Evolutionary conservation across 495 filamentous ascomycete species (phyloP), one percentile per base, ranked within the genome.

Genomic region (Saxophila tyrrhenica): DNA sequence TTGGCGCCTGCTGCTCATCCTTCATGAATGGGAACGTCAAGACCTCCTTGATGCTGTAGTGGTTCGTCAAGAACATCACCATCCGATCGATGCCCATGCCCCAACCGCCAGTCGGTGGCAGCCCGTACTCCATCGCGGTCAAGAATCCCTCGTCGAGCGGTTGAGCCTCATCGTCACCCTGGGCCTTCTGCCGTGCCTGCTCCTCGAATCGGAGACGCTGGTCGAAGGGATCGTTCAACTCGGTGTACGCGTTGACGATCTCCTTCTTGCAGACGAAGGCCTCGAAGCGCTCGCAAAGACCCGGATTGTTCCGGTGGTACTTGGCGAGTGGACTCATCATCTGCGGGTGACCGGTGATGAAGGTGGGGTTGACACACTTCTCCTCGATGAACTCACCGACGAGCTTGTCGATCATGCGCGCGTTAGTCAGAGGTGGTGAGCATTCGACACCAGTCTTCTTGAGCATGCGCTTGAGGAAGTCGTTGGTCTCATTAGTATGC

Each of bases 291-390:
- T 98, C 92, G 67, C 89, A 95, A 15, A 98, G 80, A 61, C 94
- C 94, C 45, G 81, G 76, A 57, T 81, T 77, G 55, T 72, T 63
- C 56, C 94, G 86, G 72, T 95, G 86, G 70, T 87, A 88, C 77
- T 99, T 97, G 75, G 92, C 94, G 25, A 97, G 76, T 3, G 92
- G 92, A 19, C 86, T 92, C 94, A 99, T 99, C 82, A 94, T 87
- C 70, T 95, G 85, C 8, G 90, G 90, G 72, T 96, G 90, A 43
- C 83, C 83, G 39, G 78, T 86, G 69, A 97, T 96, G 78, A 96
- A 98, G 54, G 89, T 96, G 0, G 92, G 92, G 78, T 90, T 94
- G 65, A 96, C 71, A 71, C 89, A 95, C 25, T 81, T 90, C 62
- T 86, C 82, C 72, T 98, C 92, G 62, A 96, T 91, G 71, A 91